Conservation (phyloP, 108 stramenopile genomes). For the Stephanodiscus triporus region DNA sequence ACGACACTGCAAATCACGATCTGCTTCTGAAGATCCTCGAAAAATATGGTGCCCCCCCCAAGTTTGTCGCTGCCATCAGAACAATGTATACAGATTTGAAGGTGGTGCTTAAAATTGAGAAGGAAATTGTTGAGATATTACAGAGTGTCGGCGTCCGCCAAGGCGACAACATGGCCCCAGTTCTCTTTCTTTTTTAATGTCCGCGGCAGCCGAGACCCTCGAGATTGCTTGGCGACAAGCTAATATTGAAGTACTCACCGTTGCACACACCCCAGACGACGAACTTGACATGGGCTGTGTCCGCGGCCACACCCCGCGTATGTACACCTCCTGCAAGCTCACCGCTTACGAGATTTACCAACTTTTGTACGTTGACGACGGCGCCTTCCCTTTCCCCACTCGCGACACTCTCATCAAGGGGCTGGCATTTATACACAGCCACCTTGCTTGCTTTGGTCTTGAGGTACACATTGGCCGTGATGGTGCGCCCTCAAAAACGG, state of each 20-base stretch:
- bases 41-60: constrained; percentile 18
- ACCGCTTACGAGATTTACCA: too few species aligned
- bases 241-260: too few species aligned
- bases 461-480: too few species aligned
- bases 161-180: constrained; percentile 14
- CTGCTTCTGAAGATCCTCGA: constrained; percentile 6
- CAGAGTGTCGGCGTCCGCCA: background rate
- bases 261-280: too few species aligned
- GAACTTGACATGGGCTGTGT: too few species aligned
- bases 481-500: too few species aligned
- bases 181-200: constrained; percentile 25
- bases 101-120: constrained; percentile 4
- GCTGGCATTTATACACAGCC: too few species aligned
- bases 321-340: too few species aligned
- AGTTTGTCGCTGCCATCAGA: background rate
- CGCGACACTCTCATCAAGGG: too few species aligned
- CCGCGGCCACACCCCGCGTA: too few species aligned
- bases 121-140: background rate
- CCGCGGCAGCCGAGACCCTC: constrained; percentile 13
- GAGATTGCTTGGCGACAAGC: background rate
- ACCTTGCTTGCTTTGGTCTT: too few species aligned
- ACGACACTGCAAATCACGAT: constrained; percentile 19
- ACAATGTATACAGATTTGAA: constrained; percentile 7
- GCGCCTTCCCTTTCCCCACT: background rate
- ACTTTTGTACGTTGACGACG: background rate